Evolutionary conservation across 225 moss, liverwort and hornwort species (phyloP).

Genomic region (Marchantia paleacea): DNA sequence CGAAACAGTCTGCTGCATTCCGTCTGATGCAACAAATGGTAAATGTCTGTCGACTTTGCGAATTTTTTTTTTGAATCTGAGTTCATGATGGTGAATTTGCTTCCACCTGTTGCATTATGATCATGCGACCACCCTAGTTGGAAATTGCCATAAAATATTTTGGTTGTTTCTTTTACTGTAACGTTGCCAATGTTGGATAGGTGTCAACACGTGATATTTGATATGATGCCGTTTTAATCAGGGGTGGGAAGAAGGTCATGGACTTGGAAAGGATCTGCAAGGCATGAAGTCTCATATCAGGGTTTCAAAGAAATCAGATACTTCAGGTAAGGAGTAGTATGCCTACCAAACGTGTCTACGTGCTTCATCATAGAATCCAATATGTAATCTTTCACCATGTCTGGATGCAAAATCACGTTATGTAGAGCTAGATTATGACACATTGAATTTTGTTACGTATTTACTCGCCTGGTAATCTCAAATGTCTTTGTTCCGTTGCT

Average conservation of each 20-base stretch:
- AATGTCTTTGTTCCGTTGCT: background rate
- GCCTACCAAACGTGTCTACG: too few relatives aligned
- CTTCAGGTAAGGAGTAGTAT: constrained; percentile 37
- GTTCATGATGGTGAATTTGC: background rate
- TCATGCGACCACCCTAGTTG: background rate
- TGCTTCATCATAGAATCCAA: background rate
- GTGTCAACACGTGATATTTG: background rate
- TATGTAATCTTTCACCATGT: background rate
- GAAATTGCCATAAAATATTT: background rate
- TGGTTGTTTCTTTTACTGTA: background rate
- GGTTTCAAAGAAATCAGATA: constrained; percentile 65
- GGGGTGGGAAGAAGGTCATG: constrained; percentile 94
- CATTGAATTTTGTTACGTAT: too few relatives aligned
- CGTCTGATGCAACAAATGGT: constrained; percentile 97
- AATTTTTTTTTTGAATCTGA: background rate
- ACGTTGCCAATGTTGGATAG: background rate
- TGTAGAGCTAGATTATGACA: background rate
- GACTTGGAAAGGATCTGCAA: constrained; percentile 83
- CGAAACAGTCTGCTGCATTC: constrained; percentile 71
- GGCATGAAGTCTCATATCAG: constrained; percentile 77
- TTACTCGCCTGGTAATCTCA: background rate
- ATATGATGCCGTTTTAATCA: constrained; percentile 9
- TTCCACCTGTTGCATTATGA: background rate
- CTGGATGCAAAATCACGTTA: background rate
- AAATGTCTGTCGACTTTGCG: background rate